Conservation (phyloP, 306 rosid species). For the Prunus persica region Prunus_persica_NCBIv2 NC_034015.1:16641501-16642000, state of each 20-base stretch:
- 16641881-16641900: conserved; percentile 30
- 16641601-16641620: too few relatives aligned
- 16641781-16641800: conserved; percentile 21
- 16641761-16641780: conserved; percentile 13
- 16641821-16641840: conserved; percentile 34
- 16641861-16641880: conserved; percentile 41
- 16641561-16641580: too few relatives aligned
- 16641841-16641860: conserved; percentile 22
- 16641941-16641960: conserved; percentile 17
- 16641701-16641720: conserved; percentile 34
- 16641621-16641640: conserved; percentile 9
- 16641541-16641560: too few relatives aligned
- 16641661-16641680: conserved; percentile 36
- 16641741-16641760: conserved; percentile 27
- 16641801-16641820: conserved; percentile 15
- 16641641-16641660: conserved; percentile 7
- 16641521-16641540: too few relatives aligned
- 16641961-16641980: conserved; percentile 25
- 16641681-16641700: conserved; percentile 35
- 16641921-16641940: conserved; percentile 25
- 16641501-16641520: too few relatives aligned
- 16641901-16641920: conserved; percentile 16
- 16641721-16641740: conserved; percentile 34
- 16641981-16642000: conserved; percentile 18
- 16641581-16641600: too few relatives aligned